Percentiles rank a stretch among this genome's conserved stretches.
These are phyloP conservation scores for Diaporthe longicolla DNA, from an alignment of 2,329 filamentous ascomycete species.

Conservation along the genomic window DNA sequence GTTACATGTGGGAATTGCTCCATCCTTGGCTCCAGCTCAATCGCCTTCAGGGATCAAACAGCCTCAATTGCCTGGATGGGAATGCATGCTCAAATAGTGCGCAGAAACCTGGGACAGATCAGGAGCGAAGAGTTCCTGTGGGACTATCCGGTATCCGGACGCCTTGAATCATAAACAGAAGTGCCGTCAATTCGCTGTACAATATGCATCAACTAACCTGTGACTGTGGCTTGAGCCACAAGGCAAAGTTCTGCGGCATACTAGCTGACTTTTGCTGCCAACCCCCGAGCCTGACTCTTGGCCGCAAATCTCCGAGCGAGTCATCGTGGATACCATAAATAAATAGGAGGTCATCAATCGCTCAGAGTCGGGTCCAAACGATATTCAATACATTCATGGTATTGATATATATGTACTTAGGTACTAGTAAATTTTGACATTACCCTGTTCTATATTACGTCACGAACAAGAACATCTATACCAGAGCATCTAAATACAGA, in stretches of 20 bases:
- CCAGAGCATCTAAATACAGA: not conserved
- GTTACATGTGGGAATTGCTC: not conserved
- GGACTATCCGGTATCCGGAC: not conserved
- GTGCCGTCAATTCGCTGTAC: not conserved
- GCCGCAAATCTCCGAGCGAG: constrained; percentile 10
- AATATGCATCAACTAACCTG: not conserved
- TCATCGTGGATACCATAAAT: not conserved
- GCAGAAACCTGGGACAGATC: not conserved
- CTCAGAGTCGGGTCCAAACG: no score
- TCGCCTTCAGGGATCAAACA: not conserved
- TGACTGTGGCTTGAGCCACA: not conserved
- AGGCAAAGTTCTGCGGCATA: not conserved
- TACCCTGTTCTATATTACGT: not conserved
- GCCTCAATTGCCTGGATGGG: not conserved
- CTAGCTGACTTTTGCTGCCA: not conserved
- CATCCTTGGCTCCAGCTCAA: not conserved
- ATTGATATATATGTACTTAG: not conserved
- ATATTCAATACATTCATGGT: not conserved
- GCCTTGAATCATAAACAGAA: not conserved
- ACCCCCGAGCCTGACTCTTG: not conserved
- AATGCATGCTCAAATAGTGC: not conserved
- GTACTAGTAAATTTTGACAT: not conserved
- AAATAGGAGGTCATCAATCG: not conserved
- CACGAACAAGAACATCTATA: not conserved
- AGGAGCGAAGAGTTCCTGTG: not conserved